phyloP scores from a whole-genome alignment of 176 grass and related monocot genomes.

The Musa itinerans region DNA sequence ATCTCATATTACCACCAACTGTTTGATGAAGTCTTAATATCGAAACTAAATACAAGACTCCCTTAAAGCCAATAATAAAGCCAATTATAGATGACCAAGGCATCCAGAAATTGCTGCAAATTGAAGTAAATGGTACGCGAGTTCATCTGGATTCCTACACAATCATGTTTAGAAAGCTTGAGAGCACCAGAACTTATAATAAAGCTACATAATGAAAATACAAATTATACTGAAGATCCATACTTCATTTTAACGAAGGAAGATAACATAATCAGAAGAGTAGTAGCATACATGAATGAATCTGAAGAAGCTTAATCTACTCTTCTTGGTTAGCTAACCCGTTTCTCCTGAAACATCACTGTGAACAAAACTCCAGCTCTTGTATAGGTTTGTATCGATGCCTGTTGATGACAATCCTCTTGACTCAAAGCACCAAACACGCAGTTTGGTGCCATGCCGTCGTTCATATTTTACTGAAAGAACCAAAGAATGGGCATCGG shows the following conservation, averaged over 20 bases:
- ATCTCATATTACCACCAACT: no score
- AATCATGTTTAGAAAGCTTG: no score
- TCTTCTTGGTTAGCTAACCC: neutral
- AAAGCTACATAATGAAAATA: no score
- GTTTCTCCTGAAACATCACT: neutral
- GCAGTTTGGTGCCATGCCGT: neutral
- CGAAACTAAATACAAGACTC: no score
- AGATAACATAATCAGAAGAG: neutral
- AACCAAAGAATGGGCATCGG: constrained; percentile 52
- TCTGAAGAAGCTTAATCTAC: neutral
- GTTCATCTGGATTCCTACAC: no score
- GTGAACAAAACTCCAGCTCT: neutral
- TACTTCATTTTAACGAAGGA: neutral
- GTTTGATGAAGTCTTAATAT: no score
- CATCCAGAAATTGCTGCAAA: no score
- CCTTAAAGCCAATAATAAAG: no score
- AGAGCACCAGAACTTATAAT: no score
- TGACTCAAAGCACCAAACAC: neutral
- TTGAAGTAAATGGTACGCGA: no score
- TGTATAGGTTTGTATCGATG: neutral
- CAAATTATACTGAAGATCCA: neutral
- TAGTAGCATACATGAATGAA: neutral
- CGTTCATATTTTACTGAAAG: constrained; percentile 25
- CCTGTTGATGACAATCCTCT: neutral
- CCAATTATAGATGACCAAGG: no score